Evolutionary conservation across 768 basidiomycete species (phyloP), one percentile per base, ranked within the genome.

Genomic region (Lentinula detonsa): DNA sequence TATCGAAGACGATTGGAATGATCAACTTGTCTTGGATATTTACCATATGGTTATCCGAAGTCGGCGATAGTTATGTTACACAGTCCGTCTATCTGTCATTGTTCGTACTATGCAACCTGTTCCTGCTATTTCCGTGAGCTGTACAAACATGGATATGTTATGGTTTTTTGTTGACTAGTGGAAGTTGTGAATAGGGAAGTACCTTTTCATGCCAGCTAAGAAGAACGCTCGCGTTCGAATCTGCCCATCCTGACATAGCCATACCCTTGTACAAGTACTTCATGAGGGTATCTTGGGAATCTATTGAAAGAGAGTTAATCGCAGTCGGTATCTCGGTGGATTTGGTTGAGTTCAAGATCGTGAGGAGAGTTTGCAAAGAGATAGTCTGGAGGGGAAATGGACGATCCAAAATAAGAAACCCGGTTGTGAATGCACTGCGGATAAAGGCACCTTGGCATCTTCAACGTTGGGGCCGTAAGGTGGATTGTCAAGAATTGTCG

Each of bases 261-360:
- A 97, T 98, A 15, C 93, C 95, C 76, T 98, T 98, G 84, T 98
- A 98, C 15, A 98, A 78, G 70, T 96, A 98, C 71, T 95, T 96
- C 96, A 97, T 98, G 58, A 98, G 81, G 35, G 88, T 91, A 69
- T 97, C 96, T 68, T 95, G 92, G 48, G 82, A 76, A 55, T 91
- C 88, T 65, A 81, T 81, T 2, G 87, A 81, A 34, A 98, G 80
- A 0, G 80, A 72, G 68, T 87, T 90, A 71, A 97, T 81, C 54
- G 90, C 85, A 28, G 75, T 75, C 2, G 88, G 80, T 64, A 98
- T 93, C 64, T 98, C 95, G 2, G 91, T 82, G 5, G 93, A 78
- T 71, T 96, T 93, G 11, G 95, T 97, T 61, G 91, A 94, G 79
- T 97, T 98, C 64, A 98, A 83, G 64, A 98, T 92, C 0, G 91